These are phyloP conservation scores for Blechomonas ayalai DNA, from an alignment of 208 protist species.

Conservation along the genomic window DNA sequence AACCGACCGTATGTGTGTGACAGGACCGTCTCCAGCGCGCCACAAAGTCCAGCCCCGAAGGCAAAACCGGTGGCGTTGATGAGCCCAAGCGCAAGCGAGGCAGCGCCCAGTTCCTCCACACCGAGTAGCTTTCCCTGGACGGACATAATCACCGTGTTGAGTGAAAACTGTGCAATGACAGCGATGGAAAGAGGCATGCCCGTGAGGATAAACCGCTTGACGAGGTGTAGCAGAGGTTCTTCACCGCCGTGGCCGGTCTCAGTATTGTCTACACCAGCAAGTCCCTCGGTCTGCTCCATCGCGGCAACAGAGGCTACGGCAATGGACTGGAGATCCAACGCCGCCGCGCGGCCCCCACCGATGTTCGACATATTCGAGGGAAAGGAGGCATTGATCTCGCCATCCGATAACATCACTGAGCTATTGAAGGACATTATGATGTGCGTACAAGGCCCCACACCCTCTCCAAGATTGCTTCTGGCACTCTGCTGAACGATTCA, in stretches of 20 bases:
- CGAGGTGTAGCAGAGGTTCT: conserved; percentile 17
- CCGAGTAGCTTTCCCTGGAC: conserved; percentile 54
- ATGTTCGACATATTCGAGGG: conserved; percentile 14
- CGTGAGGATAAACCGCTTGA: conserved; percentile 54
- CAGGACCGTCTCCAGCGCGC: conserved; percentile 77
- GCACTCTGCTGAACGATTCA: no score
- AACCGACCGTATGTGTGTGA: conserved; percentile 71
- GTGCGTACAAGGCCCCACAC: no score
- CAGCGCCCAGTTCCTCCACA: conserved; percentile 58
- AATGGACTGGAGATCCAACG: conserved; percentile 4
- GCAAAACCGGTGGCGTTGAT: conserved; percentile 84
- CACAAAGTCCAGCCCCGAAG: conserved; percentile 75
- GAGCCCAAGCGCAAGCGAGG: conserved; percentile 60
- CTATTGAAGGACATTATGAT: no score
- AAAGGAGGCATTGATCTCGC: conserved; percentile 29
- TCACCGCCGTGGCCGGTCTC: conserved; percentile 14
- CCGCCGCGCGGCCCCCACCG: conserved; percentile 10
- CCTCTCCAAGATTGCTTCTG: no score
- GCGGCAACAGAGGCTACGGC: background rate
- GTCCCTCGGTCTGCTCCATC: background rate
- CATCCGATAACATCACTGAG: no score
- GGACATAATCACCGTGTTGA: conserved; percentile 60
- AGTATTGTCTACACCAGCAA: conserved; percentile 5
- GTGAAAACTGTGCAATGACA: conserved; percentile 67
- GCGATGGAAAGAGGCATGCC: conserved; percentile 67